These are phyloP conservation scores for Thelephora terrestris DNA, from an alignment of 1,284 basidiomycete species.

Conservation along the genomic window DNA sequence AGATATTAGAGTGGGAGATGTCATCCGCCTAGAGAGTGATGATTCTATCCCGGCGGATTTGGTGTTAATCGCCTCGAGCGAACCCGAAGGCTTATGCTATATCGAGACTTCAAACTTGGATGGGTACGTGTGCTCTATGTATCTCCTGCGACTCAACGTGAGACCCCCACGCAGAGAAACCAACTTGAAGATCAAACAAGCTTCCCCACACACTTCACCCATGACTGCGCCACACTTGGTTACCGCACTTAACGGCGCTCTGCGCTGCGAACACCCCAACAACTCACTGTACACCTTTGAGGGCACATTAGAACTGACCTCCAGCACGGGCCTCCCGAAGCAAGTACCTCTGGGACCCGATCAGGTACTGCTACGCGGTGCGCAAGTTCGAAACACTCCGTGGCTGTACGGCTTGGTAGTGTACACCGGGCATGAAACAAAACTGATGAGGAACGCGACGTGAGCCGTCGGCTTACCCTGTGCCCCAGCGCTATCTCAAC, in stretches of 20 bases:
- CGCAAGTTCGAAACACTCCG: constrained; percentile 92
- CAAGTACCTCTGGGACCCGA: constrained; percentile 91
- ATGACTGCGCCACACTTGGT: constrained; percentile 76
- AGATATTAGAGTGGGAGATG: constrained; percentile 84
- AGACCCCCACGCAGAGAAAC: constrained; percentile 61
- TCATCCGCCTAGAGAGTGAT: constrained; percentile 85
- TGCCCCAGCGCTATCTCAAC: not conserved
- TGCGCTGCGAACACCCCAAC: constrained; percentile 94
- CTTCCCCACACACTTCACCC: constrained; percentile 70
- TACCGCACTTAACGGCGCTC: constrained; percentile 66
- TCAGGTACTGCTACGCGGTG: constrained; percentile 88
- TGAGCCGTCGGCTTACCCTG: constrained; percentile 30
- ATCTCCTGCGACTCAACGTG: constrained; percentile 5
- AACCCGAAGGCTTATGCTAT: constrained; percentile 95
- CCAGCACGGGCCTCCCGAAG: constrained; percentile 50
- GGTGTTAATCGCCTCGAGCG: constrained; percentile 80
- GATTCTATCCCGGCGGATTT: constrained; percentile 97
- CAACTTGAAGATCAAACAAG: constrained; percentile 98
- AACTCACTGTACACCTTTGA: constrained; percentile 97
- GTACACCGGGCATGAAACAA: constrained; percentile 97
- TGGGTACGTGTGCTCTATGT: constrained; percentile 49
- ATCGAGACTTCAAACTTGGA: constrained; percentile 98
- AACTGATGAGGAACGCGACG: constrained; percentile 95
- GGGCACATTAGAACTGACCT: constrained; percentile 64
- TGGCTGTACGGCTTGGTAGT: constrained; percentile 95